These are phyloP conservation scores for Vaccinium macrocarpon DNA, from an alignment of 148 eudicot species.

Conservation along the genomic window DNA sequence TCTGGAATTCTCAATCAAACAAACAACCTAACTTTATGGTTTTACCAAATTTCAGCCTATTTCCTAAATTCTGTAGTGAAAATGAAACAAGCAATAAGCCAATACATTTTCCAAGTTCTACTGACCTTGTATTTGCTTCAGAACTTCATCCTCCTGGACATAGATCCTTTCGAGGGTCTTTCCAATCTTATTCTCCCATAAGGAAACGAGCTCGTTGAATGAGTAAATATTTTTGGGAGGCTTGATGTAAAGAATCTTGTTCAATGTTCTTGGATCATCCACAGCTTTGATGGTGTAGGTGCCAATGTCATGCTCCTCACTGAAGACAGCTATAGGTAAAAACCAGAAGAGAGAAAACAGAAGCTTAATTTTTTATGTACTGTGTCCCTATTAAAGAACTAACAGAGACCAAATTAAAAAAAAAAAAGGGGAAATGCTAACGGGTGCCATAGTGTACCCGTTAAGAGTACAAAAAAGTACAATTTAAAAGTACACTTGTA, in stretches of 20 bases:
- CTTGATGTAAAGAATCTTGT: constrained; percentile 41
- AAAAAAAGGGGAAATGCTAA: no score
- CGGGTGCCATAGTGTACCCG: no score
- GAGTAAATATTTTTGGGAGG: constrained; percentile 37
- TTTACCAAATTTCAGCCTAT: neutral
- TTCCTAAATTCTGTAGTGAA: neutral
- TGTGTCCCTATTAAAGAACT: constrained; percentile 2
- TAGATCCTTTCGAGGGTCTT: constrained; percentile 34
- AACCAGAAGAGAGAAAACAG: neutral
- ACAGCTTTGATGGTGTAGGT: constrained; percentile 50
- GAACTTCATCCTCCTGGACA: constrained; percentile 40
- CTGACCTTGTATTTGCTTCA: constrained; percentile 40
- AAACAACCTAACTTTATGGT: neutral
- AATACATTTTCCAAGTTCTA: neutral
- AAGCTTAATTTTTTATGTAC: neutral
- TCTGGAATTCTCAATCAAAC: neutral
- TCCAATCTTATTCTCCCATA: constrained; percentile 58
- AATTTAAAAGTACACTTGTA: no score
- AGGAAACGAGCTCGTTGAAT: constrained; percentile 44
- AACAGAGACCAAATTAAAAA: constrained; percentile 1
- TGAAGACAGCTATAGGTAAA: constrained; percentile 36
- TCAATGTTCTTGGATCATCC: constrained; percentile 55
- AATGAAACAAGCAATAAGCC: neutral
- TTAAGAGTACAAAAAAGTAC: no score
- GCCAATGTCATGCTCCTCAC: constrained; percentile 41